Evolutionary conservation across 306 rosid genomes (phyloP).

Genomic region (Fragaria vesca): DNA sequence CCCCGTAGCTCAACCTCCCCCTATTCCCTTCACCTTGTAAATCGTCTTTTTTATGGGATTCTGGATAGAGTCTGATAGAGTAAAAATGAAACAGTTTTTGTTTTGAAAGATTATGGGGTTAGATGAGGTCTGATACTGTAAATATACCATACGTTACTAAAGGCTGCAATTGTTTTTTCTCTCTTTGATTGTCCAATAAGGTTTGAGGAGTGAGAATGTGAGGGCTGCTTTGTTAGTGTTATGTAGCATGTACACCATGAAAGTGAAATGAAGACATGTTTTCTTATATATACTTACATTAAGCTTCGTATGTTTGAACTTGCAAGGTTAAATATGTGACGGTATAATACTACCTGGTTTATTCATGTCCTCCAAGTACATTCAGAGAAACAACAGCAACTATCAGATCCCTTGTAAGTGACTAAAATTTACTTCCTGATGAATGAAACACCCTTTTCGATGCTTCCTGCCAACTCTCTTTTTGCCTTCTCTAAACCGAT

Average conservation of each 20-base stretch:
- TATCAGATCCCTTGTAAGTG: no score
- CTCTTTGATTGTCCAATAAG: neutral
- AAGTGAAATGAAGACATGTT: neutral
- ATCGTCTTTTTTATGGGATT: slow-evolving; percentile 2
- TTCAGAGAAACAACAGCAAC: no score
- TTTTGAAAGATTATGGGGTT: slow-evolving; percentile 4
- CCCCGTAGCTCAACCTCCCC: slow-evolving; percentile 54
- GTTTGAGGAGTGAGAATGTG: neutral
- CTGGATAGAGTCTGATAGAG: slow-evolving; percentile 30
- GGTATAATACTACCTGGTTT: neutral
- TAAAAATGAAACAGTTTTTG: slow-evolving; percentile 21
- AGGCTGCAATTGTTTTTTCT: neutral
- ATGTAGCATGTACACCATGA: neutral
- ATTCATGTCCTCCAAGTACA: slow-evolving; percentile 10
- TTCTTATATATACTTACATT: slow-evolving; percentile 1
- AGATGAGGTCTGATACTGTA: slow-evolving; percentile 15
- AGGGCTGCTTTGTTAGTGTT: neutral
- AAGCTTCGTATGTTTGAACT: neutral
- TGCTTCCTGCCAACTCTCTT: slow-evolving; percentile 55
- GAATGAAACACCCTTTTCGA: slow-evolving; percentile 65
- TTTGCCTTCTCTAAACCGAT: slow-evolving; percentile 72
- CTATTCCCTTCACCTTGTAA: slow-evolving; percentile 56
- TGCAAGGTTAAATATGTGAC: neutral
- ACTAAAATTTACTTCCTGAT: slow-evolving; percentile 28
- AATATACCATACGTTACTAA: neutral